Conservation (phyloP, 805 yeast genomes). For the Barnettozyma vustinii region DNA sequence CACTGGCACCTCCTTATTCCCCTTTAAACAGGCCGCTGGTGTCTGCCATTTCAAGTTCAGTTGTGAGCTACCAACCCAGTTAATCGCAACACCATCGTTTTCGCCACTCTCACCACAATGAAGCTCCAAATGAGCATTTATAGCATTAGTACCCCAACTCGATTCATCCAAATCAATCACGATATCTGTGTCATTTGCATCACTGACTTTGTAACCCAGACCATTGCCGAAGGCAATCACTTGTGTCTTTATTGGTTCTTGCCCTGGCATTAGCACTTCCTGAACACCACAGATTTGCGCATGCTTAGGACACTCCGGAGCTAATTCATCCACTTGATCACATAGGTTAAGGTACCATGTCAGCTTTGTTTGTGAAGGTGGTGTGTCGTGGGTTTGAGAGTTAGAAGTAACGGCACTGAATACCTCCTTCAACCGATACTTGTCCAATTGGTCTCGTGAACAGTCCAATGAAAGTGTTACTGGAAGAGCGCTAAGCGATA, state of each 20-base stretch:
- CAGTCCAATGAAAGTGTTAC: slow-evolving; percentile 16
- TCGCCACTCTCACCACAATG: slow-evolving; percentile 36
- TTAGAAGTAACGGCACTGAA: slow-evolving; percentile 46
- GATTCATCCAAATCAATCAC: slow-evolving; percentile 43
- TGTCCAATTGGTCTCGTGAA: slow-evolving; percentile 15
- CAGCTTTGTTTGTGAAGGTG: slow-evolving; percentile 64
- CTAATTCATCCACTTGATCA: slow-evolving; percentile 35
- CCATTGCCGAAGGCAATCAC: slow-evolving; percentile 52
- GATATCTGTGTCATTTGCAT: slow-evolving; percentile 28
- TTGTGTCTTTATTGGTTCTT: slow-evolving; percentile 47
- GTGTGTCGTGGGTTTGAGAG: slow-evolving; percentile 49
- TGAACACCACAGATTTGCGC: slow-evolving; percentile 79
- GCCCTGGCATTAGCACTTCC: slow-evolving; percentile 44
- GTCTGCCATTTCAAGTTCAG: slow-evolving; percentile 32
- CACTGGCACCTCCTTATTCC: slow-evolving; percentile 22
- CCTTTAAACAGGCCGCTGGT: slow-evolving; percentile 39
- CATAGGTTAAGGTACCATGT: slow-evolving; percentile 75
- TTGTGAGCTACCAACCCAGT: slow-evolving; percentile 16
- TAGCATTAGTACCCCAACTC: slow-evolving; percentile 62
- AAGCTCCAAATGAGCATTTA: slow-evolving; percentile 44
- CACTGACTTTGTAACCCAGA: slow-evolving; percentile 29
- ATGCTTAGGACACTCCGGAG: slow-evolving; percentile 54
- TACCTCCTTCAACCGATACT: slow-evolving; percentile 16
- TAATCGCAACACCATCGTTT: slow-evolving; percentile 24
- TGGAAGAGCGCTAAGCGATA: background rate